Conservation (phyloP, 768 basidiomycete genomes). For the Panellus pusillus region DNA sequence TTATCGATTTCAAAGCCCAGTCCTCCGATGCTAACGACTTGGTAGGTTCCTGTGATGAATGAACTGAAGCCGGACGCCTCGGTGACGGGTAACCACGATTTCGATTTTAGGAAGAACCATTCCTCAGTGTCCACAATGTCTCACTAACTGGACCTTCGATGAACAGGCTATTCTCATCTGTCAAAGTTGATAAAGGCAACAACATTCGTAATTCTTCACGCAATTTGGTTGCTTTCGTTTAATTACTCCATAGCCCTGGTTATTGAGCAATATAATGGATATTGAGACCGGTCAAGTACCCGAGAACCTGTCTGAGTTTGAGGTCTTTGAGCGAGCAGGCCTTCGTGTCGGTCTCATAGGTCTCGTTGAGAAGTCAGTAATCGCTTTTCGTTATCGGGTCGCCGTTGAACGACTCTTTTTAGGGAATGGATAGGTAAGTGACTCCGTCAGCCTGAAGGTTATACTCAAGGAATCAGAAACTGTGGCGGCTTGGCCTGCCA, state of each 20-base stretch:
- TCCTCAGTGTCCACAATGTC: too few species aligned
- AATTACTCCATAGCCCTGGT: conserved; percentile 65
- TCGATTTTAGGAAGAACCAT: conserved; percentile 68
- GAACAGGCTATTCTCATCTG: conserved; percentile 60
- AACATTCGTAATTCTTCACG: conserved; percentile 57
- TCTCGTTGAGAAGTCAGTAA: conserved; percentile 73
- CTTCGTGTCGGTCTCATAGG: conserved; percentile 80
- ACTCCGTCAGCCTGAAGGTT: too few species aligned
- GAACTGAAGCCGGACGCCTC: conserved; percentile 76
- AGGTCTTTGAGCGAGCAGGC: conserved; percentile 68
- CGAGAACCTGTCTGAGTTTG: conserved; percentile 56
- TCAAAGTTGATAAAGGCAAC: conserved; percentile 69
- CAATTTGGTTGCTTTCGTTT: background rate
- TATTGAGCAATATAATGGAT: conserved; percentile 86
- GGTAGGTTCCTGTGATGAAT: conserved; percentile 86
- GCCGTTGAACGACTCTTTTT: background rate
- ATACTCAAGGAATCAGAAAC: conserved; percentile 35
- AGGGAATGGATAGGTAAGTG: conserved; percentile 78
- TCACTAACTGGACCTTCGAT: background rate
- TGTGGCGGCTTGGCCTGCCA: conserved; percentile 81
- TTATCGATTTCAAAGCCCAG: background rate
- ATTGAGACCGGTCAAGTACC: conserved; percentile 63
- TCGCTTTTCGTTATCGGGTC: background rate
- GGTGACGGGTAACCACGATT: conserved; percentile 88
- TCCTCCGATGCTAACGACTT: background rate